Conservation (phyloP, 2,329 filamentous ascomycete genomes). For the Apiospora arundinis region DNA sequence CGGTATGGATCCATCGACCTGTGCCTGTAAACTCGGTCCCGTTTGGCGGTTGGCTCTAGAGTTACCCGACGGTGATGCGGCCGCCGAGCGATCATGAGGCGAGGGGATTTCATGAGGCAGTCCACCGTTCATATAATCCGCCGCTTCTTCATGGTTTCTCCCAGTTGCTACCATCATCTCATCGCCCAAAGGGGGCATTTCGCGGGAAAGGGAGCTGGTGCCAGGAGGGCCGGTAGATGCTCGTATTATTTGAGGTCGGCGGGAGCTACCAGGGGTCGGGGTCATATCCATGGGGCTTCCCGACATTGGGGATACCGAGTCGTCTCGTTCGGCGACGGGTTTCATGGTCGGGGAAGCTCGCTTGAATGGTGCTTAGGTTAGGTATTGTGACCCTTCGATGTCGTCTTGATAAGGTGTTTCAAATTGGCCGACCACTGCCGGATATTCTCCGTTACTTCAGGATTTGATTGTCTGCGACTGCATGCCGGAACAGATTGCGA, state of each 20-base stretch:
- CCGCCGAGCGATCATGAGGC: slow-evolving; percentile 30
- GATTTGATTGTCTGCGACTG: not conserved
- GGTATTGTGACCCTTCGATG: not conserved
- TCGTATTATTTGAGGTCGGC: slow-evolving; percentile 31
- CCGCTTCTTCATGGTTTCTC: slow-evolving; percentile 32
- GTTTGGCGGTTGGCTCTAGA: slow-evolving; percentile 29
- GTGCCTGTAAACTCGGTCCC: slow-evolving; percentile 24
- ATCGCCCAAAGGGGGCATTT: slow-evolving; percentile 26
- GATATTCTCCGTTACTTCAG: not conserved
- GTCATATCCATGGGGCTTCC: slow-evolving; percentile 37
- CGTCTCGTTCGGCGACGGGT: slow-evolving; percentile 29
- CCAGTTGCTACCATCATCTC: slow-evolving; percentile 30
- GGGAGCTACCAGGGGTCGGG: slow-evolving; percentile 32
- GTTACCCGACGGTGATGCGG: slow-evolving; percentile 29
- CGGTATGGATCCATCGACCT: slow-evolving; percentile 20
- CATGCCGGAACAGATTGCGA: not conserved
- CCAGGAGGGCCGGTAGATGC: slow-evolving; percentile 33
- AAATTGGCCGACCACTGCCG: not conserved
- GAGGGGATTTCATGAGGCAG: slow-evolving; percentile 41
- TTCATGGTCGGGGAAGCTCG: not conserved
- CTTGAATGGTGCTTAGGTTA: not conserved
- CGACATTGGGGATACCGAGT: slow-evolving; percentile 44
- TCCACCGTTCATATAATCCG: slow-evolving; percentile 48
- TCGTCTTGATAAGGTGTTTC: not conserved
- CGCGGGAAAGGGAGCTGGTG: slow-evolving; percentile 13